Base-by-base conservation (phyloP, 2,329 filamentous ascomycete species). In the Ilyonectria mors-panacis region DNA sequence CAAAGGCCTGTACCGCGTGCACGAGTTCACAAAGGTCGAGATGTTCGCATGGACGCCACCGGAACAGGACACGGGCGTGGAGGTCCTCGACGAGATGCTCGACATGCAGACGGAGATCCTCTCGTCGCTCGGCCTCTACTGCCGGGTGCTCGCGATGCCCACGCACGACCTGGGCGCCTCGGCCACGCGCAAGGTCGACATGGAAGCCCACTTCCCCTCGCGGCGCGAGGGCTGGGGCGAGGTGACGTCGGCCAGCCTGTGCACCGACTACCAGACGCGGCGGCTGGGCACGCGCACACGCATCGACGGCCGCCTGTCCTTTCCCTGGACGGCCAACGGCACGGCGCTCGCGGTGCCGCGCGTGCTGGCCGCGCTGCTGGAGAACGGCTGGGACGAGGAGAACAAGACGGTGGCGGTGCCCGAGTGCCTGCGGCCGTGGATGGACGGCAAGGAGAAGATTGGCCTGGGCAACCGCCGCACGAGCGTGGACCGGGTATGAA, bases 21-120 rank as follows among this genome's bases (percentile, higher is more conserved):
- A 99, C 81, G 96, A 99, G 81, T 99, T 99, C 82, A 97, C 94
- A 30, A 99, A 99, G 80, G 95, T 99, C 0, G 96, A 99, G 81
- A 91, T 99, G 86, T 98, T 99, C 78, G 94, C 93, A 0, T 99
- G 96, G 96, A 92, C 94, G 5, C 75, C 86, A 33, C 89, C 93
- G 1, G 85, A 89, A 59, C 64, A 75, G 2, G 78, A 76, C 35
- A 77, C 80, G 45, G 84, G 89, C 0, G 83, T 86, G 8, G 83
- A 87, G 0, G 75, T 95, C 13, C 97, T 97, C 79, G 85, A 93
- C 57, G 94, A 98, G 81, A 94, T 99, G 85, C 84, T 98, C 58
- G 88, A 89, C 67, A 92, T 98, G 59, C 96, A 99, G 82, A 92
- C 89, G 2, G 92, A 96, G 77, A 95, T 99, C 62, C 85, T 98